Conservation (phyloP, 805 yeast species). For the Candida hungchunana region DNA sequence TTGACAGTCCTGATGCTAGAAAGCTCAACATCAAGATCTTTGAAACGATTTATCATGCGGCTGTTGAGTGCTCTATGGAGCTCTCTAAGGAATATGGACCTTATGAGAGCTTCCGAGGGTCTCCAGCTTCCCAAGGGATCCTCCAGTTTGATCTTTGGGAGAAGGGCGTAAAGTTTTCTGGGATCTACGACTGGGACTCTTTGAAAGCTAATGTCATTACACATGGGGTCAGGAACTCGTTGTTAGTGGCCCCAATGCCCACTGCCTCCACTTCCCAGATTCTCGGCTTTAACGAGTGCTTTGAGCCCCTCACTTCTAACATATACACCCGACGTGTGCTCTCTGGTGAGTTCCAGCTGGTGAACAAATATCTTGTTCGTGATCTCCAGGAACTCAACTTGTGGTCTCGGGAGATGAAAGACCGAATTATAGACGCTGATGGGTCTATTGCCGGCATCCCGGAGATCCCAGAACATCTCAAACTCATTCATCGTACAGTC, state of each 20-base stretch:
- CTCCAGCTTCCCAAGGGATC: constrained; percentile 85
- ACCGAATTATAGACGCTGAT: constrained; percentile 65
- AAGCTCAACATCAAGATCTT: constrained; percentile 74
- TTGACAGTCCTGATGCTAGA: constrained; percentile 75
- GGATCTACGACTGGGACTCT: constrained; percentile 81
- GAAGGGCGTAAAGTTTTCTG: constrained; percentile 27
- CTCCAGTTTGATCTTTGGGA: constrained; percentile 62
- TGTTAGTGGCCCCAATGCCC: constrained; percentile 94
- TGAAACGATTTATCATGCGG: constrained; percentile 93
- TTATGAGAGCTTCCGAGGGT: constrained; percentile 70
- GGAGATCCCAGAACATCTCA: constrained; percentile 69
- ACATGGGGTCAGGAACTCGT: constrained; percentile 80
- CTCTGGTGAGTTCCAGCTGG: constrained; percentile 92
- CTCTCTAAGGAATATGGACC: constrained; percentile 66
- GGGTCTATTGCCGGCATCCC: constrained; percentile 84
- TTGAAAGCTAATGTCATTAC: constrained; percentile 54
- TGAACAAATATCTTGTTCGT: constrained; percentile 77
- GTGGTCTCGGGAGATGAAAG: constrained; percentile 80
- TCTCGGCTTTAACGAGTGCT: constrained; percentile 89
- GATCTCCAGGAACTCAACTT: constrained; percentile 79
- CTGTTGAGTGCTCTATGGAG: constrained; percentile 82
- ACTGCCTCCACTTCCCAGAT: constrained; percentile 98
- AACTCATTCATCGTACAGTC: constrained; percentile 83
- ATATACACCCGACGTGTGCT: constrained; percentile 86
- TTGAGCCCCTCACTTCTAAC: constrained; percentile 94